Evolutionary conservation across 352 stramenopile species (phyloP), one percentile per base, ranked within the genome.

Genomic region (Achlya hypogyna): DNA sequence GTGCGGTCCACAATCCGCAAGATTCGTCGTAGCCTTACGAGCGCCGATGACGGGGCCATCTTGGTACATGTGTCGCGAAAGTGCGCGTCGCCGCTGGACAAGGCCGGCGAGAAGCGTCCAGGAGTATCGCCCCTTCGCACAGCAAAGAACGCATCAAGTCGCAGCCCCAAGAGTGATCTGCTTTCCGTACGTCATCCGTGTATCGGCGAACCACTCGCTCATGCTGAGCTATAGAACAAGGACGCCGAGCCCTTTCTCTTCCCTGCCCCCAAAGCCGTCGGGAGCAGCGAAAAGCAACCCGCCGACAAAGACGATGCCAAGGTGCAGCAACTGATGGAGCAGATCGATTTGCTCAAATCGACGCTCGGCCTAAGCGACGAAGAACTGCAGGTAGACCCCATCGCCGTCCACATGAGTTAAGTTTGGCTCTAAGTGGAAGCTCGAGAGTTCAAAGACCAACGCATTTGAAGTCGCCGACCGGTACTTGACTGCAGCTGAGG

Each of bases 371-470:
- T 91, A 22, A 87, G 78, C 9, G 83, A 91, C 14, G 83, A 91
- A 71, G 83, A 91, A 22, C 72, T 91, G 29, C 74, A 67, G 38
- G 60, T 67, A 67, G n/a, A 22, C 34, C 27, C 9, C 5, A 3
- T 3, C 14, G 2, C 2, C 38, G 38, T 3, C 38, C n/a, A 10
- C 6, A 10, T 45, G 38, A 10, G 14, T 45, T 18, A 3, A 45
- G 38, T 18, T n/a, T 18, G n/a, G n/a, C 35, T 34, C 18, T 25
- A 86, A n/a, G 49, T 92, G 81, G 83, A 87, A 88, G 63, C 78
- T 92, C 28, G 81, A 92, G 52, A 88, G 78, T 52, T 67, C 81
- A 22, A 86, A 88, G 51, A 79, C 79, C 1, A 91, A 92, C 45
- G 81, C 80, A 16, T 92, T 84, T 69, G 59, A 88, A 1, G 76